phyloP scores from a whole-genome alignment of 208 protist species.

The Acanthamoeba lenticulata region DNA sequence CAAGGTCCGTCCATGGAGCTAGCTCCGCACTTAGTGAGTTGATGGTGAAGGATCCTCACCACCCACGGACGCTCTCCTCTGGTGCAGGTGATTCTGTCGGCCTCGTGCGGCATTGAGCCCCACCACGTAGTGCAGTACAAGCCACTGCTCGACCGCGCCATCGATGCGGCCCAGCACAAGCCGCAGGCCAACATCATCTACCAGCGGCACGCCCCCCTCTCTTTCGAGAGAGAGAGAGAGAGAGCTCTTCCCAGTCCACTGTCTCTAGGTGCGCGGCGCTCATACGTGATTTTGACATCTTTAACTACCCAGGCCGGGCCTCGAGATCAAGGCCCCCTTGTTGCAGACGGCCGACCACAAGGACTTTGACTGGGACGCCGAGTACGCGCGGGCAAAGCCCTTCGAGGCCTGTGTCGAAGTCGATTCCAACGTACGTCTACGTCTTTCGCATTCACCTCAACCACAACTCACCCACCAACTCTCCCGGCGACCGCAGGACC shows the following conservation, averaged over 20 bases:
- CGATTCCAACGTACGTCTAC: neutral
- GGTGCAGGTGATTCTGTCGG: conserved; percentile 44
- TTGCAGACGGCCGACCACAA: neutral
- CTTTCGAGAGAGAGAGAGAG: too few relatives aligned
- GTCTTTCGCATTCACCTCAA: neutral
- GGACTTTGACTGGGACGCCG: neutral
- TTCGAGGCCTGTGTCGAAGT: neutral
- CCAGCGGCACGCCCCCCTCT: neutral
- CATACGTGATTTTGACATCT: neutral
- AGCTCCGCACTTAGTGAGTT: neutral
- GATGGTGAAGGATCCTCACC: neutral
- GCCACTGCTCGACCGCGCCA: conserved; percentile 58
- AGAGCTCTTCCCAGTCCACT: neutral
- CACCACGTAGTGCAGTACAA: conserved; percentile 67
- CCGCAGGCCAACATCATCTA: neutral
- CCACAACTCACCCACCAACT: neutral
- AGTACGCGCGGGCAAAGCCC: neutral
- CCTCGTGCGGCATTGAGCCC: conserved; percentile 55
- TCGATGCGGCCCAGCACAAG: conserved; percentile 10
- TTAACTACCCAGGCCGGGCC: neutral
- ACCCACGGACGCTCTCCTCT: too few relatives aligned
- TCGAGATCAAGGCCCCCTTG: neutral
- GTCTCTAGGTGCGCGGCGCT: too few relatives aligned
- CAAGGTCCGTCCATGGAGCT: neutral
- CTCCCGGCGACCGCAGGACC: neutral